phyloP scores from a whole-genome alignment of 257 asterid genomes.

The Parsonsia alboflavescens region DNA sequence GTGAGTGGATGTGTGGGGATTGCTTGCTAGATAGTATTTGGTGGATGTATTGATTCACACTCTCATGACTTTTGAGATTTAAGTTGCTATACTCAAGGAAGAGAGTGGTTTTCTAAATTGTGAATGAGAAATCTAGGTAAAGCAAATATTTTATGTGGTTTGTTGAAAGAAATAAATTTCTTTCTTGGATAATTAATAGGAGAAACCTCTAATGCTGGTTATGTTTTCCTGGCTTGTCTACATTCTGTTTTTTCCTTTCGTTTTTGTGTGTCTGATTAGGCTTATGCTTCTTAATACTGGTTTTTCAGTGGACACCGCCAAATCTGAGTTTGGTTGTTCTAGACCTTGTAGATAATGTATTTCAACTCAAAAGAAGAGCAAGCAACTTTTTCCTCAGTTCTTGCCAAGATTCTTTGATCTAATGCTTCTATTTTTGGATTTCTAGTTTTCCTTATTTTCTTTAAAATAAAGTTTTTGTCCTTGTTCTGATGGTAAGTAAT shows the following conservation, averaged over 20 bases:
- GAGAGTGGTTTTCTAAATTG: neutral
- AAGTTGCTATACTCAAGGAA: too few species aligned
- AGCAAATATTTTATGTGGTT: neutral
- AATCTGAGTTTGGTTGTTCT: slow-evolving; percentile 84
- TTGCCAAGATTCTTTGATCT: neutral
- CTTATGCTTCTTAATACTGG: slow-evolving; percentile 12
- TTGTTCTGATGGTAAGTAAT: neutral
- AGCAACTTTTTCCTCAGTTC: slow-evolving; percentile 12
- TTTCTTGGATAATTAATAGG: neutral
- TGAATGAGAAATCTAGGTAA: neutral
- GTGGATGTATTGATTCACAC: neutral
- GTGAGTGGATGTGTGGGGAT: neutral
- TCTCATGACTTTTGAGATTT: neutral
- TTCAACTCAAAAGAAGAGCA: slow-evolving; percentile 96
- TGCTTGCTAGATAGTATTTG: neutral
- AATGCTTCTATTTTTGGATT: neutral
- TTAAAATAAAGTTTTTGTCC: neutral
- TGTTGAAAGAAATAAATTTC: neutral
- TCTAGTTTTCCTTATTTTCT: neutral
- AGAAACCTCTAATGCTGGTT: neutral
- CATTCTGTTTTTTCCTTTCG: neutral
- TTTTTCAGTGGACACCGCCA: slow-evolving; percentile 92
- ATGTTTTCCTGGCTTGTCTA: neutral
- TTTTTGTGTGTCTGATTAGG: neutral
- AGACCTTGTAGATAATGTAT: slow-evolving; percentile 86